Percentiles rank a stretch among this genome's conserved stretches.
phyloP scores from a whole-genome alignment of 192 early-diverging fungal genomes.

The Spizellomyces sp. region DNA sequence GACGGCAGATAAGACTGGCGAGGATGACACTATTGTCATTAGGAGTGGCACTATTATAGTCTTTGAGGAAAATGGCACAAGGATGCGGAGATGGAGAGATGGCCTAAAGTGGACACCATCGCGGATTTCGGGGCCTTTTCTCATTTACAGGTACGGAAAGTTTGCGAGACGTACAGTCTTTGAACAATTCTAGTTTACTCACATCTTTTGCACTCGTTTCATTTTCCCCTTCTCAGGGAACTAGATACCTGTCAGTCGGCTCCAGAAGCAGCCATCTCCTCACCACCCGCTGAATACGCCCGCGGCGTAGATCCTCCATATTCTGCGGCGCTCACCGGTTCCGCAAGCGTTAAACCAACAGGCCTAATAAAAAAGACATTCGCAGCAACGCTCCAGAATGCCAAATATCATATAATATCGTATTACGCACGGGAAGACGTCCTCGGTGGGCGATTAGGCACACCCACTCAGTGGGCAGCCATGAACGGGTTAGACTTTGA shows the following conservation, averaged over 20 bases:
- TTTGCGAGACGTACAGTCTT: not conserved
- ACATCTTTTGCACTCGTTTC: not conserved
- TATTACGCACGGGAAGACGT: slow-evolving; percentile 22
- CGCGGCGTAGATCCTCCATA: not conserved
- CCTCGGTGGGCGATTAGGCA: not conserved
- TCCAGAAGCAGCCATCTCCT: not conserved
- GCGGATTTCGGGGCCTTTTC: slow-evolving; percentile 16
- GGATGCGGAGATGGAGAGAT: slow-evolving; percentile 22
- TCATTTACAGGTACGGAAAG: slow-evolving; percentile 7
- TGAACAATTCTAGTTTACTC: not conserved
- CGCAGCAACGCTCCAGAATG: slow-evolving; percentile 10
- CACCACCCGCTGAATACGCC: not conserved
- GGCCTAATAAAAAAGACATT: slow-evolving; percentile 20
- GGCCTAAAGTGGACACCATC: slow-evolving; percentile 24
- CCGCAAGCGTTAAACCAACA: not conserved
- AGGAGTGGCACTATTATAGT: slow-evolving; percentile 27
- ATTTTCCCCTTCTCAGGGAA: not conserved
- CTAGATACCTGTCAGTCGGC: not conserved
- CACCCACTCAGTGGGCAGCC: slow-evolving; percentile 12
- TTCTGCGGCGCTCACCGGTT: not conserved
- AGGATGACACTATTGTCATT: not conserved
- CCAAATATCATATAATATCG: slow-evolving; percentile 20
- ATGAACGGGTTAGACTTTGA: not conserved
- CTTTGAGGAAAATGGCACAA: slow-evolving; percentile 13
- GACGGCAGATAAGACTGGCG: not conserved